Evolutionary conservation across 192 early-diverging fungal genomes (phyloP).

Genomic region (Kickxella alabastrina): DNA sequence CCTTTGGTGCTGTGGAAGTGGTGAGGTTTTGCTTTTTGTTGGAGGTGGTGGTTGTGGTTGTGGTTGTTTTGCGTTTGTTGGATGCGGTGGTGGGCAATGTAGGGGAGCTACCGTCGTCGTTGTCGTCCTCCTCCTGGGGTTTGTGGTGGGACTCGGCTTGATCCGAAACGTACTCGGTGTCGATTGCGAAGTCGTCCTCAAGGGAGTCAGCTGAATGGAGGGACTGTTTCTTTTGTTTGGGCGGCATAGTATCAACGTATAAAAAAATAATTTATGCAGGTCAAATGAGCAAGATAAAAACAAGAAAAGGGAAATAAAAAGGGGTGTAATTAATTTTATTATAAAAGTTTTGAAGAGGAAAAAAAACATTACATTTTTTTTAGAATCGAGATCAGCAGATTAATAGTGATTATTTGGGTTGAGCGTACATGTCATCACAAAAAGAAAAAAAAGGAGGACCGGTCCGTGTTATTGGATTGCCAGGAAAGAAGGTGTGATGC

Average conservation of each 20-base stretch:
- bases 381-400: not conserved
- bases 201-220: slow-evolving; percentile 26
- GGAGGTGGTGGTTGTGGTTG: not conserved
- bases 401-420: not conserved
- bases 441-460: no score
- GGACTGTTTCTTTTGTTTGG: slow-evolving; percentile 1
- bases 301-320: not conserved
- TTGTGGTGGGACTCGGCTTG: not conserved
- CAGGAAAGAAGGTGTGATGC: no score
- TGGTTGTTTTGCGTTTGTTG: slow-evolving; percentile 13
- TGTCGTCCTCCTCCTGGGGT: not conserved
- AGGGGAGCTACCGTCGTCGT: not conserved
- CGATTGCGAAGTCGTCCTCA: slow-evolving; percentile 47
- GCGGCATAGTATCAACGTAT: slow-evolving; percentile 3
- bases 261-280: no score
- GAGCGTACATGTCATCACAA: not conserved
- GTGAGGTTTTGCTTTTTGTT: slow-evolving; percentile 1
- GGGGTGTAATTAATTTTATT: not conserved
- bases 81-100: not conserved
- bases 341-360: not conserved
- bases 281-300: no score
- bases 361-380: not conserved
- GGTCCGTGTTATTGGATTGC: not conserved
- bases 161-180: slow-evolving; percentile 13
- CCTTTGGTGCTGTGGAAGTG: not conserved